Percentiles rank a stretch among this genome's conserved stretches.
Conservation (phyloP, 192 early-diverging fungal species). For the Cladochytrium replicatum region DNA sequence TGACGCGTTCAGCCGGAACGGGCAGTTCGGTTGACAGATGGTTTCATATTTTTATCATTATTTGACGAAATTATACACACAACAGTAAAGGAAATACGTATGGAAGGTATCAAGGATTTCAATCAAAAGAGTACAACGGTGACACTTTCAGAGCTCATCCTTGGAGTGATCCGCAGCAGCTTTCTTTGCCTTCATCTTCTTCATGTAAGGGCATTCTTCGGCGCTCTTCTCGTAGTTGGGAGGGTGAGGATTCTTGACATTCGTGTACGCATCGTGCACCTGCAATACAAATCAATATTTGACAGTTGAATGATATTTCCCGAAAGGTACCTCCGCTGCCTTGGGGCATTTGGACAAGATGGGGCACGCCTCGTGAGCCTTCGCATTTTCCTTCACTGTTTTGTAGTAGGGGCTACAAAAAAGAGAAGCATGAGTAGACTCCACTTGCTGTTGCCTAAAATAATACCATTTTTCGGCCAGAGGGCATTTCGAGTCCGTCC, state of each 20-base stretch:
- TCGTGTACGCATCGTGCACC: background rate
- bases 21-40: too few species aligned
- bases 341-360: background rate
- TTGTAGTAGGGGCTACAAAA: constrained; percentile 1
- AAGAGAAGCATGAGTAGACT: background rate
- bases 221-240: background rate
- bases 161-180: too few species aligned
- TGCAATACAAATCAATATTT: too few species aligned
- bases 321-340: background rate
- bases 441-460: background rate
- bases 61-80: too few species aligned
- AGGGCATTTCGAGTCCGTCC: background rate
- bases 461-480: background rate
- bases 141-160: too few species aligned
- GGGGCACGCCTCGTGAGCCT: background rate
- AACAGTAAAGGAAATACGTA: too few species aligned
- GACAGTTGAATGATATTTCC: too few species aligned
- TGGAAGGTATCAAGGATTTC: too few species aligned
- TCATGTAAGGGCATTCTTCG: background rate
- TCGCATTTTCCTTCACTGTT: background rate
- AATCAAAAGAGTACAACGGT: too few species aligned
- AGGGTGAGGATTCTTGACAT: background rate
- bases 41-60: too few species aligned
- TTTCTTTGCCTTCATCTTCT: background rate
- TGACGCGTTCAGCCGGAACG: too few species aligned